Conservation (phyloP, 768 basidiomycete genomes). For the Collybia mongolica region DNA sequence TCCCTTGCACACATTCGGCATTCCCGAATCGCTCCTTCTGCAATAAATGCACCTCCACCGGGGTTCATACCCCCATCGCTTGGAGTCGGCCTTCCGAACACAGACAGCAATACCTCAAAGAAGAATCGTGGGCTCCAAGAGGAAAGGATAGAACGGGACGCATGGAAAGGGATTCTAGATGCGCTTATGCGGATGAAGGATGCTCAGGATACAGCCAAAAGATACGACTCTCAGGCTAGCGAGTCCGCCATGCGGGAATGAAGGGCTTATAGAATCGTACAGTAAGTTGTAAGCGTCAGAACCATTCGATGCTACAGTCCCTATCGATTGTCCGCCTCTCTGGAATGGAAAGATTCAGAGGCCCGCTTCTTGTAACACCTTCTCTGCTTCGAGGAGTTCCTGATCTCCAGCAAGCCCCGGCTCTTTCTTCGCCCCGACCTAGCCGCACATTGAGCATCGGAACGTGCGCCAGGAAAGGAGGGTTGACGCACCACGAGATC, state of each 20-base stretch:
- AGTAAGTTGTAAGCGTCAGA: neutral
- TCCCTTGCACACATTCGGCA: slow-evolving; percentile 80
- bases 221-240: slow-evolving; percentile 13
- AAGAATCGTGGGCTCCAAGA: slow-evolving; percentile 71
- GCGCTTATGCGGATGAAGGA: slow-evolving; percentile 65
- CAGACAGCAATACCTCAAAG: slow-evolving; percentile 29
- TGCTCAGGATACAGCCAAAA: slow-evolving; percentile 26
- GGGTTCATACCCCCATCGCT: slow-evolving; percentile 77
- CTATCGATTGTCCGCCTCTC: neutral
- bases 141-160: slow-evolving; percentile 71
- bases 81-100: slow-evolving; percentile 67
- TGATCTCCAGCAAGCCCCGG: slow-evolving; percentile 38
- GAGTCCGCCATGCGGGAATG: slow-evolving; percentile 22
- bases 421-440: slow-evolving; percentile 46
- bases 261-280: slow-evolving; percentile 7
- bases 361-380: slow-evolving; percentile 50
- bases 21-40: slow-evolving; percentile 82
- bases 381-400: slow-evolving; percentile 57
- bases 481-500: slow-evolving; percentile 62
- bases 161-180: slow-evolving; percentile 73
- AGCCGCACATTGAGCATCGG: slow-evolving; percentile 8
- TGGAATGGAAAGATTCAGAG: slow-evolving; percentile 25
- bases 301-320: too few relatives aligned
- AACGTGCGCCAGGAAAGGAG: slow-evolving; percentile 7
- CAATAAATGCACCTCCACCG: slow-evolving; percentile 76